Base-by-base conservation (phyloP, 2,329 filamentous ascomycete genomes). In the Neocucurbitaria cava region DNA sequence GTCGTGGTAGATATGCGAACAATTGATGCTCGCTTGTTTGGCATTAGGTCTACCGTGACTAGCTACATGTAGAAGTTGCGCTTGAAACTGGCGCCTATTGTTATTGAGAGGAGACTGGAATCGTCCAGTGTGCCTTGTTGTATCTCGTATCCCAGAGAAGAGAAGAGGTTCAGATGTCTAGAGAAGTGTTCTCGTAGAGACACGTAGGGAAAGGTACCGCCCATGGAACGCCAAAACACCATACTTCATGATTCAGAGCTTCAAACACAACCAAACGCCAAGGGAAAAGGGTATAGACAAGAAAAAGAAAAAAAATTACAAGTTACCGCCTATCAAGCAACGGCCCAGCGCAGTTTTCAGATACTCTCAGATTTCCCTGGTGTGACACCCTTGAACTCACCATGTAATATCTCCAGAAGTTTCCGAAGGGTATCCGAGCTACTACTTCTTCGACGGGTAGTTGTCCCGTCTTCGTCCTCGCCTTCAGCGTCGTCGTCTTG, bases 351-450 rank as follows among this genome's bases (percentile, higher is more conserved):
- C 38, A 15, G 15, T 18, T 9, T 26, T 56, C 52, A 66, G 11
- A 44, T 47, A 11, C n/a, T 45, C 45, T 69, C 66, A 17, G 54
- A 62, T 46, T 73, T 73, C 5, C 71, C 62, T 23, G 54, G 28
- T 28, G 52, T 49, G 10, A 56, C 46, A 3, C 58, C 59, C 51
- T 72, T 74, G 55, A 75, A 61, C 45, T 76, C 75, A 15, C 72
- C 74, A 45, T 76, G 74, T 31, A 77, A 40, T 39, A 77, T 77
- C 15, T 73, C 71, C 11, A 77, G 56, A 13, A 77, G 57, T 48
- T 76, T 77, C 9, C 74, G 59, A 7, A 77, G 61, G 2, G 72
- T 75, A 44, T 77, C 72, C 38, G 67, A 66, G 46, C 70, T 72
- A 39, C 63, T 72, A 46, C 64, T 67, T 46, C 65, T 64, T 48